A percentile compares a stretch with the other conserved stretches of the same genome.
These are phyloP conservation scores for Jamesozyma piceae DNA, from an alignment of 805 yeast species.

Conservation along the genomic window DNA sequence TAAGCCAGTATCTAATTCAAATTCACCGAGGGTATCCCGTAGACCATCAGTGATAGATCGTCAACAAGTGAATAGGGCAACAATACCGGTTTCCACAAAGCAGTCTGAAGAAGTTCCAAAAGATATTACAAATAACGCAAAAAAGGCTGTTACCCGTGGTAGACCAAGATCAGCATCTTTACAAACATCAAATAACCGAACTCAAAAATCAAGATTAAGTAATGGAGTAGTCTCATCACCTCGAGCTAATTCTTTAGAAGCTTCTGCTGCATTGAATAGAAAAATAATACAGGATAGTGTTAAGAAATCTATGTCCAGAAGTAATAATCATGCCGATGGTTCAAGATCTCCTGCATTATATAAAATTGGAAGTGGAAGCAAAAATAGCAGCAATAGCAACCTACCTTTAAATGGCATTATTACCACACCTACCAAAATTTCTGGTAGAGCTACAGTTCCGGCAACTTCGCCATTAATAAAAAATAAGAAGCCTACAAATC, in stretches of 20 bases:
- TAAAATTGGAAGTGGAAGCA: conserved; percentile 1
- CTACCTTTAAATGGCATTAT: not conserved
- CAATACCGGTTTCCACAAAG: not conserved
- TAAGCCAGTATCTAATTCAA: conserved; percentile 1
- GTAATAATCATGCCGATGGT: not conserved
- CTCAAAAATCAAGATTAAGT: not conserved
- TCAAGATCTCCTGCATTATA: not conserved
- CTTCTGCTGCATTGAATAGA: conserved; percentile 22
- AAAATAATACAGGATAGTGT: conserved; percentile 21
- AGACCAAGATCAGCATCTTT: conserved; percentile 29
- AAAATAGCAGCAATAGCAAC: not conserved
- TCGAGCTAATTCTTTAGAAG: conserved; percentile 28
- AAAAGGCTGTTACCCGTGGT: conserved; percentile 4
- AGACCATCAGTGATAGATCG: conserved; percentile 5
- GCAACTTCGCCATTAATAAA: not conserved
- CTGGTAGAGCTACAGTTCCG: not conserved
- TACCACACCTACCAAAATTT: not conserved
- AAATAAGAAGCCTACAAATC: not conserved
- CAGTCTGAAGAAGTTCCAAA: not conserved
- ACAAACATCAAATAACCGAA: conserved; percentile 16
- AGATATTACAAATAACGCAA: not conserved
- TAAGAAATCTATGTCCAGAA: conserved; percentile 7
- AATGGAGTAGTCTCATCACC: conserved; percentile 3
- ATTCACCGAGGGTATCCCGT: conserved; percentile 10
- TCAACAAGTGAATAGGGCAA: not conserved